These are phyloP conservation scores for Lotus japonicus DNA, from an alignment of 306 rosid species.

Conservation along the genomic window DNA sequence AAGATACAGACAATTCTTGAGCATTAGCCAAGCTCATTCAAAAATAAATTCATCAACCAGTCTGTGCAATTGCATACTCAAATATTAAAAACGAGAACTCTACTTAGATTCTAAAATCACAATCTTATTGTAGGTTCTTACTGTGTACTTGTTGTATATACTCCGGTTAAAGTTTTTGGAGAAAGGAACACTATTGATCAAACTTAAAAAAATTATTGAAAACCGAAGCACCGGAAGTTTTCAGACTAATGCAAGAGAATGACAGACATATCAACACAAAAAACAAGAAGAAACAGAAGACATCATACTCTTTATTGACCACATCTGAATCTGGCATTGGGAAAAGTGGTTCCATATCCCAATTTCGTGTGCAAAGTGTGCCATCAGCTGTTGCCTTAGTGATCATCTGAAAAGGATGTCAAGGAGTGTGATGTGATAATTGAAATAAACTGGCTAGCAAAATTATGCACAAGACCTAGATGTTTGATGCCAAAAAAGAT, in stretches of 20 bases:
- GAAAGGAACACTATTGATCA: not conserved
- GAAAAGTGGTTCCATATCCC: constrained; percentile 95
- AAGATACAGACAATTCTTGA: not conserved
- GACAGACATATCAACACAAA: constrained; percentile 10
- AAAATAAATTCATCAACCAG: not conserved
- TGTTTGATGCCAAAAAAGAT: too few species aligned
- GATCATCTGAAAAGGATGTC: constrained; percentile 56
- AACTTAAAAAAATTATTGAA: constrained; percentile 2
- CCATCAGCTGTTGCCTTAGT: constrained; percentile 95
- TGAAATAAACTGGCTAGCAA: not conserved
- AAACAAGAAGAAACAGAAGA: constrained; percentile 19
- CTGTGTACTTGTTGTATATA: not conserved
- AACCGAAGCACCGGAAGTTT: not conserved
- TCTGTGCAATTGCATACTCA: not conserved
- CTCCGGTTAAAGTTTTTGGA: not conserved
- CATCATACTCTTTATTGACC: constrained; percentile 48
- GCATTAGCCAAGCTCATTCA: not conserved
- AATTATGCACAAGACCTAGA: too few species aligned
- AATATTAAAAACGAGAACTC: not conserved
- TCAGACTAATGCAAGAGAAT: not conserved
- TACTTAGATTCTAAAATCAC: not conserved
- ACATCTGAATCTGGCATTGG: constrained; percentile 60
- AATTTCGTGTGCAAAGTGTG: constrained; percentile 66
- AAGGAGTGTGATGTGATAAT: not conserved
- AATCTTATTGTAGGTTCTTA: not conserved